Conservation (phyloP, 1,284 basidiomycete genomes). For the Moesziomyces globuligerus region DNA sequence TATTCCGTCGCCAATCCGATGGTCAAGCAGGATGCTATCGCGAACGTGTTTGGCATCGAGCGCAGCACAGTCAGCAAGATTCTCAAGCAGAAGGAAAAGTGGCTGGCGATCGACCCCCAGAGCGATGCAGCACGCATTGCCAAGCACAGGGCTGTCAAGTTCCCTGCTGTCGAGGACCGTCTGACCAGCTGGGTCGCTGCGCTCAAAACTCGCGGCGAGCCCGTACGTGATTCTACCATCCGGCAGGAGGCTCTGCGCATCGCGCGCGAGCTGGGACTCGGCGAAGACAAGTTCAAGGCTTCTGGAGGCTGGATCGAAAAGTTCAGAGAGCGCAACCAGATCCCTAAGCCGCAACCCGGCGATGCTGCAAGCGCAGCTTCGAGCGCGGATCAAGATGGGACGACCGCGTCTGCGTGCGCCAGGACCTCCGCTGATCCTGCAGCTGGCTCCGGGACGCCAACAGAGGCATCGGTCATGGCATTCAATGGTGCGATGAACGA, state of each 20-base stretch:
- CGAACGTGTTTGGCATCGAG: conserved; percentile 77
- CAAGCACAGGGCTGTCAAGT: conserved; percentile 68
- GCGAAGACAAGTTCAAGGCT: conserved; percentile 83
- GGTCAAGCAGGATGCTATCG: conserved; percentile 47
- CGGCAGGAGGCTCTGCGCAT: conserved; percentile 78
- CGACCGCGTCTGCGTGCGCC: conserved; percentile 2
- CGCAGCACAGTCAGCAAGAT: conserved; percentile 94
- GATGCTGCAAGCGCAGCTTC: conserved; percentile 2
- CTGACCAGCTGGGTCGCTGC: conserved; percentile 75
- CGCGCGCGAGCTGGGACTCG: conserved; percentile 73
- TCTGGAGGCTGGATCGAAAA: conserved; percentile 90
- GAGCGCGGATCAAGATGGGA: neutral
- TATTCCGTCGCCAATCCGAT: conserved; percentile 29
- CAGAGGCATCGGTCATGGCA: neutral
- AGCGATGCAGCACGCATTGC: conserved; percentile 44
- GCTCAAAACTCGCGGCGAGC: conserved; percentile 71
- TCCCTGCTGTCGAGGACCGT: conserved; percentile 78
- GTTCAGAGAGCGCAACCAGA: conserved; percentile 82
- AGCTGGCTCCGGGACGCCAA: conserved; percentile 1
- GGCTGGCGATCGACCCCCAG: conserved; percentile 74
- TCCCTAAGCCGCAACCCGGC: conserved; percentile 70
- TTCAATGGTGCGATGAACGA: neutral
- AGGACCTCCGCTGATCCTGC: conserved; percentile 3
- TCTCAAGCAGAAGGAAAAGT: conserved; percentile 81
- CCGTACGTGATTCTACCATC: conserved; percentile 78